These are phyloP conservation scores for Dalbergia cultrata DNA, from an alignment of 306 rosid genomes.

Conservation along the genomic window DNA sequence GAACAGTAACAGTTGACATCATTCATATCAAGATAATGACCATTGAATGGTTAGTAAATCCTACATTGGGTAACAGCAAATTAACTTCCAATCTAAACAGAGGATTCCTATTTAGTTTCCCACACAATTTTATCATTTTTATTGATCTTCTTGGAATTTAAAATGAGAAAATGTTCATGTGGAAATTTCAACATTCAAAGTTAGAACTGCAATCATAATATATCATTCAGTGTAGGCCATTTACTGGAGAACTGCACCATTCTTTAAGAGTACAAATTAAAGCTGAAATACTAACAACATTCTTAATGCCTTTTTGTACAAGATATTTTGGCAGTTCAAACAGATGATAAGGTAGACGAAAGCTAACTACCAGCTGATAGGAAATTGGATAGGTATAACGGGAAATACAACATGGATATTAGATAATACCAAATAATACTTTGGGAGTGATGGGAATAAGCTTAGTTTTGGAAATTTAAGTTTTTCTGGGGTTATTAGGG, in stretches of 20 bases:
- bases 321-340: conserved; percentile 13
- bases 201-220: conserved; percentile 18
- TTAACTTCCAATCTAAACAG: not conserved
- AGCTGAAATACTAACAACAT: not conserved
- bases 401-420: not conserved
- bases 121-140: not conserved
- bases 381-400: not conserved
- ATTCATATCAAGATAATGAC: conserved; percentile 10
- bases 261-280: not conserved
- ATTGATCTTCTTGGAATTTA: not conserved
- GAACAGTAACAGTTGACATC: not conserved
- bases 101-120: not conserved
- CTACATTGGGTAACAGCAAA: not conserved
- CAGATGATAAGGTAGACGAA: not conserved
- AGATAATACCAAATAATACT: not conserved
- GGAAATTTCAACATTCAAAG: conserved; percentile 20
- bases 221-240: conserved; percentile 39
- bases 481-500: not conserved
- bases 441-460: not conserved
- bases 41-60: conserved; percentile 14
- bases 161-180: not conserved
- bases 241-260: conserved; percentile 25
- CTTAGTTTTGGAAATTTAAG: not conserved
- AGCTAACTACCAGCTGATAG: conserved; percentile 32
- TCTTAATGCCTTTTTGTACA: conserved; percentile 3